Base-by-base conservation (phyloP, 805 yeast genomes). In the Tetrapisispora taiwanensis region DNA sequence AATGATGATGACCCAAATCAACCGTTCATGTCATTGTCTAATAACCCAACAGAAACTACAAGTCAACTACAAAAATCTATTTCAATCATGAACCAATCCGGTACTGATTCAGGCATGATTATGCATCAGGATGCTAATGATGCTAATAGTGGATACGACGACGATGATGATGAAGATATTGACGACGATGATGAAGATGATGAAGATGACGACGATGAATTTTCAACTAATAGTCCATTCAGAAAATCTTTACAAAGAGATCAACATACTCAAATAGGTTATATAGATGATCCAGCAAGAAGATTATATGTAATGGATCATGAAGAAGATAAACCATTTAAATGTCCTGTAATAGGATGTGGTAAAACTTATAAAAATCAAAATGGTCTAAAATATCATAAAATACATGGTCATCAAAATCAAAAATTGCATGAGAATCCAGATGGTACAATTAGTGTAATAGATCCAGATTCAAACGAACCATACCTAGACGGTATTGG, bases 331-430 rank as follows among this genome's bases (percentile, higher is more conserved):
- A 81, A 94, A 64, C 98, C 98, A 27, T 92, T 83, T 70, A 88
- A 84, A 63, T 92, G 98, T 69, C 98, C 97, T 0, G 98, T 92
- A 37, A 84, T 88, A 57, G 98, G 98, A 8, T 92, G 98, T 66
- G 97, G 89, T 54, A 92, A 92, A 71, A 90, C 90, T 26, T 92
- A 92, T 66, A 92, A 92, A 69, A 92, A 92, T 66, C 98, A 92
- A 68, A 92, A 92, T 61, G 98, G 98, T 14, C 73, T 92, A 59
- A 92, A 92, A 64, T 92, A 92, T 66, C 98, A 92, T 67, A 75
- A 95, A 52, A 69, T 84, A 47, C 98, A 90, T 63, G 98, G 98
- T 33, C 98, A 90, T 67, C 97, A 89, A 66, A 89, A 90, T 61
- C 98, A 90, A 67, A 87, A 87, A 32, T 69, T 90, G 46, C 83